phyloP scores from a whole-genome alignment of 1,139 yeast genomes.

The Geotrichum candidum region DNA sequence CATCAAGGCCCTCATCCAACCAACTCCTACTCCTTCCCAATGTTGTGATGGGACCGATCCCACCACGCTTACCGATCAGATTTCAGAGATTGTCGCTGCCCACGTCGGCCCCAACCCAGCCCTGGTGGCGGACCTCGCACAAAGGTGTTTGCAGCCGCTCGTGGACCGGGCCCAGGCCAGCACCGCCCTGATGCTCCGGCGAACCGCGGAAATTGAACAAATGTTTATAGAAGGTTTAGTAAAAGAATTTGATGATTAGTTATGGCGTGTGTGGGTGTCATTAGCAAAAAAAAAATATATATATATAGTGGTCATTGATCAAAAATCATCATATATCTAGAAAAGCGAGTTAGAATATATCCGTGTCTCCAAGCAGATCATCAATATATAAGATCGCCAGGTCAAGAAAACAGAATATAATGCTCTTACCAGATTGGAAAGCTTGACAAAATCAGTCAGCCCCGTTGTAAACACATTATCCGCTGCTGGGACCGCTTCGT shows the following conservation, averaged over 20 bases:
- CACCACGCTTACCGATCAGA: not conserved
- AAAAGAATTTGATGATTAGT: not conserved
- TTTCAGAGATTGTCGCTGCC: not conserved
- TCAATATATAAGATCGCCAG: not conserved
- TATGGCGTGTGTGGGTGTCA: not conserved
- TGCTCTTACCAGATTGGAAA: slow-evolving; percentile 24
- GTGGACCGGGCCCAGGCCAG: not conserved
- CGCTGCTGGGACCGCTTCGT: slow-evolving; percentile 25
- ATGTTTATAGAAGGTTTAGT: not conserved
- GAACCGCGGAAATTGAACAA: not conserved
- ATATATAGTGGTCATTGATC: not conserved
- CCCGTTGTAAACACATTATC: slow-evolving; percentile 25
- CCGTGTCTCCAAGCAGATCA: not conserved
- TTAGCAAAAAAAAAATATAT: too few species aligned
- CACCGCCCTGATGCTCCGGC: not conserved
- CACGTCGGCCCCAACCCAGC: not conserved
- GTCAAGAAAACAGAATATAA: too few species aligned
- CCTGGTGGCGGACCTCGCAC: not conserved
- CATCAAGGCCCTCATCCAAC: not conserved
- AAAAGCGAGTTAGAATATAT: not conserved
- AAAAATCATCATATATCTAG: not conserved
- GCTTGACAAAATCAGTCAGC: slow-evolving; percentile 23
- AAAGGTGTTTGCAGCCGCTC: not conserved
- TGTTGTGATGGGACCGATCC: not conserved
- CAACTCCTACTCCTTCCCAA: not conserved